Conservation (phyloP, 192 early-diverging fungal genomes). For the Entophlyctis helioformis region DNA sequence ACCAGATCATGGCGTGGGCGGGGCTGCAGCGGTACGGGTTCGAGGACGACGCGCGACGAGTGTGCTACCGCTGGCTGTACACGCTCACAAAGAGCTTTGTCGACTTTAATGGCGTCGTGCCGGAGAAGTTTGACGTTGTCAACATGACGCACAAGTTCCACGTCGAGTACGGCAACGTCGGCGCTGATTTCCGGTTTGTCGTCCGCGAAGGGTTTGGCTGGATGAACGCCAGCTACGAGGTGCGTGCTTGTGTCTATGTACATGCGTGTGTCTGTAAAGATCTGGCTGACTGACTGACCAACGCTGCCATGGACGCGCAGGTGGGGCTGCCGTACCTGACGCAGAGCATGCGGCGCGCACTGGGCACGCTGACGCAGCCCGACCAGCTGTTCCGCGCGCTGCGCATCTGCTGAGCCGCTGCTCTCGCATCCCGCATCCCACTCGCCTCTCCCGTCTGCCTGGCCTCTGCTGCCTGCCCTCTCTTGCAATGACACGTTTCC, state of each 20-base stretch:
- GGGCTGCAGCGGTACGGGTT: conserved; percentile 78
- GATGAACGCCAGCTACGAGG: conserved; percentile 82
- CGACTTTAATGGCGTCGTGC: conserved; percentile 88
- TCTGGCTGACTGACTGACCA: too few relatives aligned
- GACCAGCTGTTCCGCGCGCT: conserved; percentile 59
- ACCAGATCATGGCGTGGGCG: conserved; percentile 95
- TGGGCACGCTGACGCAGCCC: conserved; percentile 63
- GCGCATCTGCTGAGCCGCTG: too few relatives aligned
- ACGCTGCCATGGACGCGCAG: too few relatives aligned
- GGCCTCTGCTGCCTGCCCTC: too few relatives aligned
- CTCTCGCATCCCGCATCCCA: too few relatives aligned
- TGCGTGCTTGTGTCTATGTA: neutral
- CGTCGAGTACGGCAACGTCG: conserved; percentile 97
- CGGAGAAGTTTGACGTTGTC: conserved; percentile 96
- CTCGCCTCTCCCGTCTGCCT: too few relatives aligned
- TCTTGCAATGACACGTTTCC: too few relatives aligned
- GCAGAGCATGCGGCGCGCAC: conserved; percentile 55
- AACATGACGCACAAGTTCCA: conserved; percentile 77
- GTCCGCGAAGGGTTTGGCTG: conserved; percentile 96
- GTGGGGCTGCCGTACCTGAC: conserved; percentile 69
- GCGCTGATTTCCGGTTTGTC: conserved; percentile 84
- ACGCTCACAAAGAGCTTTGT: conserved; percentile 93
- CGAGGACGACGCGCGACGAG: conserved; percentile 52
- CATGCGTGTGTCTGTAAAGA: too few relatives aligned
- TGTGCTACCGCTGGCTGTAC: conserved; percentile 95